These are phyloP conservation scores for Paraphaeosphaeria minitans DNA, from an alignment of 2,329 filamentous ascomycete species.

Conservation along the genomic window DNA sequence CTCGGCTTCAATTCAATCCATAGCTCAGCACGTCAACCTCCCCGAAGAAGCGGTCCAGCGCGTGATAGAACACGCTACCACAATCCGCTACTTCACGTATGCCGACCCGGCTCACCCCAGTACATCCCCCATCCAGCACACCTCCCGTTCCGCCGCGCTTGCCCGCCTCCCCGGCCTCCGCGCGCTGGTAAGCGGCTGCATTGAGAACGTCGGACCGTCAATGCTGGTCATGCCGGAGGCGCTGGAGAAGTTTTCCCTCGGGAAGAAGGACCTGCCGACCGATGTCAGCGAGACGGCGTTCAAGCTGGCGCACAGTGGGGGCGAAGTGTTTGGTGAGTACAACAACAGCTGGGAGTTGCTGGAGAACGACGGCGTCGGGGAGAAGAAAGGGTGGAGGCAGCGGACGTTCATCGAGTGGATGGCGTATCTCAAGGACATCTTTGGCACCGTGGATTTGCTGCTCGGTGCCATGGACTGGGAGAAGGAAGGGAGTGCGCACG, in stretches of 20 bases:
- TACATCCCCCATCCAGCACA: constrained; percentile 28
- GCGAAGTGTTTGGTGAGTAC: constrained; percentile 27
- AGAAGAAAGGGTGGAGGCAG: constrained; percentile 39
- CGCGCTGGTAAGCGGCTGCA: constrained; percentile 31
- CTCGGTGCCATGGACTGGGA: constrained; percentile 35
- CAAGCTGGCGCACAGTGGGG: constrained; percentile 34
- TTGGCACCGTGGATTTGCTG: constrained; percentile 33
- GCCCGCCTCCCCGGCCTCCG: constrained; percentile 30
- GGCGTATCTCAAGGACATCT: constrained; percentile 42
- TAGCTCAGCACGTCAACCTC: constrained; percentile 33
- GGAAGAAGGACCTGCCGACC: constrained; percentile 28
- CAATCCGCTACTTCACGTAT: constrained; percentile 43
- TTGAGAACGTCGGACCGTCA: constrained; percentile 33
- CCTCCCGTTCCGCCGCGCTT: constrained; percentile 37
- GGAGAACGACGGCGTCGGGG: constrained; percentile 38
- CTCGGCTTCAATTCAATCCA: constrained; percentile 46
- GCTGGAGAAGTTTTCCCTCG: constrained; percentile 31
- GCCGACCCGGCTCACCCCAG: constrained; percentile 19
- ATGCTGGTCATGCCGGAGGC: constrained; percentile 38
- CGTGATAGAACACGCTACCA: constrained; percentile 43
- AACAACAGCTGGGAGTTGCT: constrained; percentile 36
- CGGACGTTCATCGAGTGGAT: constrained; percentile 41
- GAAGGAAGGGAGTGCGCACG: constrained; percentile 25
- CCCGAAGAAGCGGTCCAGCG: constrained; percentile 37
- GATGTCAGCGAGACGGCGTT: constrained; percentile 36